Base-by-base conservation (phyloP, 257 asterid genomes). In the Primulina huaijiensis region DNA sequence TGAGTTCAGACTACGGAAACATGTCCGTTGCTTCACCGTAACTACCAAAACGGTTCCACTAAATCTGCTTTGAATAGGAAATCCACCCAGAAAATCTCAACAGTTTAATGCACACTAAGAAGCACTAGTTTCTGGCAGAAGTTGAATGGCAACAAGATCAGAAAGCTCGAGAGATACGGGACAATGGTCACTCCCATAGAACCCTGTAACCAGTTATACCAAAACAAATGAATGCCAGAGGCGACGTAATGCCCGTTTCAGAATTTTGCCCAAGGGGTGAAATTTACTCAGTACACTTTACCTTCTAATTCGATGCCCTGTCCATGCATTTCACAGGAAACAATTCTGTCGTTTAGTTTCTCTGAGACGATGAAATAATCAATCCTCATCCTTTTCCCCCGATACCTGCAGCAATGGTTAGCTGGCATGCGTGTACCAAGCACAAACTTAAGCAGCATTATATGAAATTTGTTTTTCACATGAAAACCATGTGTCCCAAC, bases 351-450 rank as follows among this genome's bases (percentile, higher is more conserved):
- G 79, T 58, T 83, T 31, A 92, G 82, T 82, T 81, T 74, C 78
- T 93, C 96, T 0, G 96, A 82, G 56, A 93, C 84, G 33, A 87
- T 30, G 81, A 89, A 89, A 80, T 93, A 93, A 74, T 93, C 99
- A 67, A 90, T 93, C 75, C 99, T 86, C 99, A 93, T 93, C 88
- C 99, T 85, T 79, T 90, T 93, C 67, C 97, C 96, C n/a, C 97
- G 96, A 69, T 93, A 93, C 82, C 97, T 92, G 83, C 84, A 80
- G 63, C 40, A 70, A 70, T 10, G 31, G 69, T 70, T 50, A 57
- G 64, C 35, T 25, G 12, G 53, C 9, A 20, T 33, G 23, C 57
- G 40, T 70, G 37, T 76, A 64, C 61, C 53, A 35, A 20, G 63
- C 57, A 72, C 58, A 64, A 25, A 52, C 65, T 77, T 43, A 33